Percentiles rank a stretch among this genome's conserved stretches.
Conservation (phyloP, 768 basidiomycete genomes). For the Dendrothele bispora region DNA sequence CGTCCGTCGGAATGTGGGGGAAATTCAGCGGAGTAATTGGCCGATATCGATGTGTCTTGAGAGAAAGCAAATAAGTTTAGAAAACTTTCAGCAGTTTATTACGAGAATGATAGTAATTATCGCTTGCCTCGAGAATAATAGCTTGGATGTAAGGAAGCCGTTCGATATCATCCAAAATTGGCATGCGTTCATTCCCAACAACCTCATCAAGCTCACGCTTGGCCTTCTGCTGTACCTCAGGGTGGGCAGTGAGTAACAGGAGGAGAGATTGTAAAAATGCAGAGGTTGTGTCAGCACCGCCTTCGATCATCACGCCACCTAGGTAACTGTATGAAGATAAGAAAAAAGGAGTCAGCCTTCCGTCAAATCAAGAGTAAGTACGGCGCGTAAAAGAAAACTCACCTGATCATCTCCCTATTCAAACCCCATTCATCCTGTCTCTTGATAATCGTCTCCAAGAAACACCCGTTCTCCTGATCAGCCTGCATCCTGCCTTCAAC, state of each 20-base stretch:
- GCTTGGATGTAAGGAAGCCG: conserved; percentile 23
- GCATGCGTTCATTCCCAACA: conserved; percentile 19
- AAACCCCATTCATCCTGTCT: conserved; percentile 1
- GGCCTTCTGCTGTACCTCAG: conserved; percentile 49
- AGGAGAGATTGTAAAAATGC: conserved; percentile 3
- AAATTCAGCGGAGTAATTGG: not conserved
- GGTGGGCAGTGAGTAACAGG: conserved; percentile 32
- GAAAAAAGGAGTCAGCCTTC: not conserved
- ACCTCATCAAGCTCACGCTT: conserved; percentile 35
- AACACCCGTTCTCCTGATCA: conserved; percentile 20
- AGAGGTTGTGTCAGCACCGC: conserved; percentile 6
- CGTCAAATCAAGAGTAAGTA: not conserved
- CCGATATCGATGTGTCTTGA: not conserved
- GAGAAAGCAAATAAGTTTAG: not conserved
- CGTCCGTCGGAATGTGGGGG: not conserved
- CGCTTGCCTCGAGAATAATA: conserved; percentile 18
- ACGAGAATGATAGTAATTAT: too few relatives aligned
- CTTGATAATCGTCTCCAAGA: conserved; percentile 16
- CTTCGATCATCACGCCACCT: conserved; percentile 5
- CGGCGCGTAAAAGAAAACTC: conserved; percentile 1
- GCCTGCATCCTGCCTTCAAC: conserved; percentile 13
- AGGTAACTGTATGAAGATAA: not conserved
- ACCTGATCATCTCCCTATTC: conserved; percentile 29
- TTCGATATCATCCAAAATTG: conserved; percentile 17
- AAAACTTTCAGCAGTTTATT: not conserved